These are phyloP conservation scores for Malus asiatica DNA, from an alignment of 306 rosid genomes.

Conservation along the genomic window DNA sequence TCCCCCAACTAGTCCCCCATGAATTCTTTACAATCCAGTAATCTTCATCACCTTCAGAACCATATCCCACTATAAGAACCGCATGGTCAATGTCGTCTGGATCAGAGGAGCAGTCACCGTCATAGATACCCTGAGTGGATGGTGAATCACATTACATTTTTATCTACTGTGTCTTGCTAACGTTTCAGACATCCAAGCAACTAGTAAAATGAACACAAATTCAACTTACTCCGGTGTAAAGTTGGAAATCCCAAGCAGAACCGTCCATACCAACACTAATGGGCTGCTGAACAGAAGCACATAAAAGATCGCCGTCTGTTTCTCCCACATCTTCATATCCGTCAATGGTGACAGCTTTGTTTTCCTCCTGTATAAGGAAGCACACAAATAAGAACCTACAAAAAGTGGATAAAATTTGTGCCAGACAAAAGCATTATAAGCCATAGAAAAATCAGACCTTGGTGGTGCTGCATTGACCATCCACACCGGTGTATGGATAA, in stretches of 20 bases:
- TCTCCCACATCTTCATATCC: slow-evolving; percentile 54
- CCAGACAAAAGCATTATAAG: background rate
- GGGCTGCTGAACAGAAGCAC: slow-evolving; percentile 61
- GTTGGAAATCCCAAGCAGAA: slow-evolving; percentile 58
- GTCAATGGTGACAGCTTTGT: slow-evolving; percentile 46
- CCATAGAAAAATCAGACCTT: slow-evolving; percentile 33
- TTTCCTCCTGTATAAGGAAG: slow-evolving; percentile 43
- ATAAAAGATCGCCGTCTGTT: slow-evolving; percentile 47
- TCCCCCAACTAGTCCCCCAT: slow-evolving; percentile 80
- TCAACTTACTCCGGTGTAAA: slow-evolving; percentile 58
- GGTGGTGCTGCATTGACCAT: slow-evolving; percentile 45
- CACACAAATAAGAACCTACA: background rate
- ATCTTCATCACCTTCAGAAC: slow-evolving; percentile 58
- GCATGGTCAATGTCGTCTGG: slow-evolving; percentile 76
- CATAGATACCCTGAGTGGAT: slow-evolving; percentile 61
- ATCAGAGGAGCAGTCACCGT: slow-evolving; percentile 64
- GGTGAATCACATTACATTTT: background rate
- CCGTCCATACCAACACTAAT: slow-evolving; percentile 66
- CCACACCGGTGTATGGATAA: slow-evolving; percentile 52
- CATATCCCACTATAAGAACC: slow-evolving; percentile 60
- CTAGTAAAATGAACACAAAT: background rate
- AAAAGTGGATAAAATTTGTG: background rate
- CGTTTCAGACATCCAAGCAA: background rate
- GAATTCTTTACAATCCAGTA: slow-evolving; percentile 86
- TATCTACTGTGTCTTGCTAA: background rate